Base-by-base conservation (phyloP, 1,284 basidiomycete species). In the Grifola frondosa region DNA sequence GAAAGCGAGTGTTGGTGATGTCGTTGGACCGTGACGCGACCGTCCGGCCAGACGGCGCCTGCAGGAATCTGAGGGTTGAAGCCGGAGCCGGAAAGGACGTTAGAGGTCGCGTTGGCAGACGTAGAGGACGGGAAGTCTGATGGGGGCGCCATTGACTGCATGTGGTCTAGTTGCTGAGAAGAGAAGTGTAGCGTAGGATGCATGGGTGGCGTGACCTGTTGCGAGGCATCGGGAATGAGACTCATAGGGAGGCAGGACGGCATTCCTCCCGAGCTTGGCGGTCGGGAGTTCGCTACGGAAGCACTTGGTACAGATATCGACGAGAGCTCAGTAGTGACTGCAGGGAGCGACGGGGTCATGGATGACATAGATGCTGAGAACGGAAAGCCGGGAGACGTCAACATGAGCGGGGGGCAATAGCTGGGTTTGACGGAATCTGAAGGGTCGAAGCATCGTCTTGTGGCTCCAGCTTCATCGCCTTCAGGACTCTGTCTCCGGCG, bases 381-480 rank as follows among this genome's bases (percentile, higher is more conserved):
- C n/a, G 60, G 39, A 37, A 62, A 58, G 29, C 48, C 49, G 11
- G 60, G 50, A 6, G 65, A 58, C 16, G 68, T 57, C 15, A 60
- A 44, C 8, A 60, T 47, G 11, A 66, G 48, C 21, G 58, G 58
- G 6, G 60, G 50, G n/a, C n/a, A 5, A 67, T 26, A 16, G 45
- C 35, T 13, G 49, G 24, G 6, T 60, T 34, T 20, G 61, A 42
- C 13, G 53, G 56, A 21, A 58, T 43, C 25, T 60, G 56, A 23
- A 62, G 42, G 15, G 45, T 16, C 17, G 58, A 50, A 11, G 54
- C 21, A 15, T 84, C 81, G 25, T 86, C 84, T 50, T 70, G 74
- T 19, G 84, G 81, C 53, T 87, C 84, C 49, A 81, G 68, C 65
- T 87, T 87, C 49, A 80, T 67, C 15, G 79, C 74, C 57, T 87